Percentiles rank a stretch among this genome's conserved stretches.
Evolutionary conservation across 495 filamentous ascomycete species (phyloP).

Genomic region (Talaromyces proteolyticus): DNA sequence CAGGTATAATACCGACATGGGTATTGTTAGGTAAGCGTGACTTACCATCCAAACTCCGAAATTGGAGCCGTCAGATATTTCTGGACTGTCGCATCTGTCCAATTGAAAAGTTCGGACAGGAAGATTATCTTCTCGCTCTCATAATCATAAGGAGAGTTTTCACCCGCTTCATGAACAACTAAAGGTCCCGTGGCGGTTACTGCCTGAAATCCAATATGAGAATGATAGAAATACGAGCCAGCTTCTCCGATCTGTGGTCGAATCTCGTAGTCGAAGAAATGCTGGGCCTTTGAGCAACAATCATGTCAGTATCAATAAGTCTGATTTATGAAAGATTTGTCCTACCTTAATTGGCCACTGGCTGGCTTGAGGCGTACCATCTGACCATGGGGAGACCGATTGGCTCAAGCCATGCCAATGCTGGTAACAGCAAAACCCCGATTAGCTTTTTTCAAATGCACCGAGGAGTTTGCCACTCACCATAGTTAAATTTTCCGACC

Average conservation of each 20-base stretch:
- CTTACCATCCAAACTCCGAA: not conserved
- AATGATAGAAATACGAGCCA: slow-evolving; percentile 57
- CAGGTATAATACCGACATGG: too few relatives aligned
- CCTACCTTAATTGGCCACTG: slow-evolving; percentile 55
- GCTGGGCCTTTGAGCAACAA: slow-evolving; percentile 8
- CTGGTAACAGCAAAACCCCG: slow-evolving; percentile 17
- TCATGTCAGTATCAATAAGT: not conserved
- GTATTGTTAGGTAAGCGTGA: too few relatives aligned
- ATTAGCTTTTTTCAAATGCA: too few relatives aligned
- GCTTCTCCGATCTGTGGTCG: slow-evolving; percentile 38
- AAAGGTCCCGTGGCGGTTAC: slow-evolving; percentile 46
- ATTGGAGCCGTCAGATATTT: slow-evolving; percentile 31
- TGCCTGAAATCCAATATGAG: slow-evolving; percentile 52
- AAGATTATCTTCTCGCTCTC: slow-evolving; percentile 50
- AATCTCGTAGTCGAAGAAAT: slow-evolving; percentile 60
- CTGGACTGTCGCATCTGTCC: slow-evolving; percentile 35
- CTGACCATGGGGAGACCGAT: slow-evolving; percentile 48
- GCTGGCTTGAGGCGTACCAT: slow-evolving; percentile 44
- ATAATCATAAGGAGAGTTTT: slow-evolving; percentile 37
- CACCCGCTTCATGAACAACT: slow-evolving; percentile 43
- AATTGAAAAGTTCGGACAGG: slow-evolving; percentile 45
- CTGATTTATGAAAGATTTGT: too few relatives aligned
- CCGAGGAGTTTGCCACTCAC: slow-evolving; percentile 21
- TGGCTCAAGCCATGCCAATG: slow-evolving; percentile 58
- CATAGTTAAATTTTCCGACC: slow-evolving; percentile 47